Percentiles rank a stretch among this genome's conserved stretches.
phyloP scores from a whole-genome alignment of 2,329 filamentous ascomycete genomes.

The Penicillium sp. region DNA sequence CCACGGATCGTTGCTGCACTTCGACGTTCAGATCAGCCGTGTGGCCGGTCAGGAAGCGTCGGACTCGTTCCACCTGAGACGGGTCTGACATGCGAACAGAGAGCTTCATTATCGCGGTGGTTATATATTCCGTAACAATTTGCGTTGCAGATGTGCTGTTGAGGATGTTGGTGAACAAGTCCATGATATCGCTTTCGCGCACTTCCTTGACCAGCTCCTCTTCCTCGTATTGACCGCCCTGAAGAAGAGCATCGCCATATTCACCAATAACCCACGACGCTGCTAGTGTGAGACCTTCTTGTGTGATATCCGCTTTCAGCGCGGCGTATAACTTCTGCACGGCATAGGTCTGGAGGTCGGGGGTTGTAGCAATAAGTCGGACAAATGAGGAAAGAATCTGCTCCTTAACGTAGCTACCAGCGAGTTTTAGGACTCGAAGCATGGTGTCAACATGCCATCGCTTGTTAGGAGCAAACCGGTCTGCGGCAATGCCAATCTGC shows the following conservation, averaged over 20 bases:
- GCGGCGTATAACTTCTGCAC: slow-evolving; percentile 91
- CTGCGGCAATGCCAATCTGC: slow-evolving; percentile 94
- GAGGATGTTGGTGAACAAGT: slow-evolving; percentile 86
- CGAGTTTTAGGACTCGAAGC: slow-evolving; percentile 85
- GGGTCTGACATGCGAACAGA: slow-evolving; percentile 81
- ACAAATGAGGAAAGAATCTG: slow-evolving; percentile 97
- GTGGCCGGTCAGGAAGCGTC: slow-evolving; percentile 70
- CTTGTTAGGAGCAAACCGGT: slow-evolving; percentile 94
- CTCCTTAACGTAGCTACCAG: slow-evolving; percentile 96
- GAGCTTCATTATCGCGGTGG: slow-evolving; percentile 91
- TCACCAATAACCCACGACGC: slow-evolving; percentile 98
- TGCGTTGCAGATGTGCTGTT: slow-evolving; percentile 93
- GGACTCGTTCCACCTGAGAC: slow-evolving; percentile 80
- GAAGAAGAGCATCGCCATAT: slow-evolving; percentile 85
- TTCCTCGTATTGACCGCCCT: slow-evolving; percentile 87
- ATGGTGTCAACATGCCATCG: slow-evolving; percentile 99
- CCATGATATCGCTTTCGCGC: slow-evolving; percentile 83
- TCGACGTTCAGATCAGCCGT: slow-evolving; percentile 90
- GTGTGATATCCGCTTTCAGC: slow-evolving; percentile 93
- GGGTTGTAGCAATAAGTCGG: slow-evolving; percentile 87
- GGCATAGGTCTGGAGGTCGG: slow-evolving; percentile 92
- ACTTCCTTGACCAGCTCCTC: slow-evolving; percentile 81
- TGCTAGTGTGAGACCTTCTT: slow-evolving; percentile 89
- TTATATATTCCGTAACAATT: slow-evolving; percentile 89
- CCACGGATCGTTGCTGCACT: slow-evolving; percentile 91